Conservation (phyloP, 306 rosid species). For the barrel medic (Medicago truncatula) region MtrunA17r5.0-ANR NC_053044.1:23392001-23392500, state of each 20-base stretch:
- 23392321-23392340: constrained; percentile 95
- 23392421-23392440: constrained; percentile 86
- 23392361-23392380: constrained; percentile 89
- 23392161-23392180: background rate
- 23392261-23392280: constrained; percentile 98
- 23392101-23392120: background rate
- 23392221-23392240: constrained; percentile 92
- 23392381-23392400: constrained; percentile 88
- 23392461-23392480: constrained; percentile 95
- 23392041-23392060: constrained; percentile 4
- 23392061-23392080: constrained; percentile 12
- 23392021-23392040: background rate
- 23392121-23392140: background rate
- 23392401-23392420: constrained; percentile 98
- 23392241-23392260: constrained; percentile 90
- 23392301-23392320: constrained; percentile 94
- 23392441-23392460: constrained; percentile 98
- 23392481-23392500: constrained; percentile 69
- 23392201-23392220: constrained; percentile 62
- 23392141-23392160: constrained; percentile 1
- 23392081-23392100: background rate
- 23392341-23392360: constrained; percentile 98
- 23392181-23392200: constrained; percentile 8
- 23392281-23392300: constrained; percentile 97
- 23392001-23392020: constrained; percentile 6